phyloP scores from a whole-genome alignment of 1,139 yeast species.

The Suhomyces bokatorum region DNA sequence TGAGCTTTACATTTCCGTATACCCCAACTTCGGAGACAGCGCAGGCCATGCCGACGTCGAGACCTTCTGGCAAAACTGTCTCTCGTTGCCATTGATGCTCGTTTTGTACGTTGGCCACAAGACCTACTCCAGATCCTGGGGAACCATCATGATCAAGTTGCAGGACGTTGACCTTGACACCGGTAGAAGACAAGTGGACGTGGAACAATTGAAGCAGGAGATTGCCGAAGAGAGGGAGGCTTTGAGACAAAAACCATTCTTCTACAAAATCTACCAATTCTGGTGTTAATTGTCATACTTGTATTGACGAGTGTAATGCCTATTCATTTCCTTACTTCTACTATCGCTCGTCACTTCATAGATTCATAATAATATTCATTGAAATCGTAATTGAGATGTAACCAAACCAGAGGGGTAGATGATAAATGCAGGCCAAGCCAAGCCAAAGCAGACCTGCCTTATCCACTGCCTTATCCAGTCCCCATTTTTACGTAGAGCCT shows the following conservation, averaged over 20 bases:
- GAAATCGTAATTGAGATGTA: not conserved
- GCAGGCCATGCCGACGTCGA: conserved; percentile 25
- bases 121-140: conserved; percentile 23
- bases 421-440: too few relatives aligned
- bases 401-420: too few relatives aligned
- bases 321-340: conserved; percentile 8
- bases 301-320: conserved; percentile 6
- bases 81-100: conserved; percentile 50
- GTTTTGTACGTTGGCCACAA: conserved; percentile 32
- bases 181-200: conserved; percentile 49
- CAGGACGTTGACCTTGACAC: conserved; percentile 51
- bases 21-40: conserved; percentile 37
- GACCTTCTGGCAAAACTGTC: conserved; percentile 48
- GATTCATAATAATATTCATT: conserved; percentile 4
- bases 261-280: conserved; percentile 35
- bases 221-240: conserved; percentile 43
- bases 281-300: conserved; percentile 31
- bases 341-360: conserved; percentile 6
- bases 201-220: conserved; percentile 47
- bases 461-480: too few relatives aligned
- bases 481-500: too few relatives aligned
- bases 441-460: too few relatives aligned
- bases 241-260: conserved; percentile 30
- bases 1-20: conserved; percentile 48
- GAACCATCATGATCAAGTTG: conserved; percentile 36